Base-by-base conservation (phyloP, 495 filamentous ascomycete species). In the Annulohypoxylon bovei region DNA sequence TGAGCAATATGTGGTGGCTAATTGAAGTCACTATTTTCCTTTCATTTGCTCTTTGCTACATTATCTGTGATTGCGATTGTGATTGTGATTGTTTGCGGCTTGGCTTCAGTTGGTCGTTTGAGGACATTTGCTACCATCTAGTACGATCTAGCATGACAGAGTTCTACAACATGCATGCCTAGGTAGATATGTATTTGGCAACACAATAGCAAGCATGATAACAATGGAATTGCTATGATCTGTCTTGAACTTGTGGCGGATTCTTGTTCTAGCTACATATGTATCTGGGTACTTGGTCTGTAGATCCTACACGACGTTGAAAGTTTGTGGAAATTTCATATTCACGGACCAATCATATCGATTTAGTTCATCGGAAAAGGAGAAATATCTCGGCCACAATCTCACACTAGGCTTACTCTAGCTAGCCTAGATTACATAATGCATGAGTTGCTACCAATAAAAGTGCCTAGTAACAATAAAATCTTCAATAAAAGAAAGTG, bases 1-100 rank as follows among this genome's bases (percentile, higher is more conserved):
- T 68, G 73, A 77, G 72, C 75, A 75, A 75, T 32, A 44, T 44
- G 9, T 57, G 70, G 68, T 71, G 67, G 44, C 62, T 58, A n/a
- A n/a, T 50, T 14, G 12, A 28, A 8, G 72, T 20, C 62, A 64
- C 23, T 65, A 57, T 73, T 65, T 75, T 46, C 68, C 75, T 71
- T 75, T 72, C 69, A 71, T 22, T 6, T 16, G 1, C 6, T 50
- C 20, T 14, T 53, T 40, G 30, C 30, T 25, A 33, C 14, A 42
- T 50, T n/a, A 8, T 7, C 12, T 20, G 46, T 27, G n/a, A n/a
- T n/a, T 12, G 1, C 9, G 22, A 25, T 33, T 39, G 22, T 60
- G 50, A 59, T 14, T 59, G 42, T 49, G 33, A 35, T 28, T 28
- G 22, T 14, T n/a, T 33, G 2, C 6, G n/a, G 30, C n/a, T 16